A percentile compares a stretch with the other conserved stretches of the same genome.
Evolutionary conservation across 1,284 basidiomycete genomes (phyloP).

Genomic region (Fomes fomentarius): DNA sequence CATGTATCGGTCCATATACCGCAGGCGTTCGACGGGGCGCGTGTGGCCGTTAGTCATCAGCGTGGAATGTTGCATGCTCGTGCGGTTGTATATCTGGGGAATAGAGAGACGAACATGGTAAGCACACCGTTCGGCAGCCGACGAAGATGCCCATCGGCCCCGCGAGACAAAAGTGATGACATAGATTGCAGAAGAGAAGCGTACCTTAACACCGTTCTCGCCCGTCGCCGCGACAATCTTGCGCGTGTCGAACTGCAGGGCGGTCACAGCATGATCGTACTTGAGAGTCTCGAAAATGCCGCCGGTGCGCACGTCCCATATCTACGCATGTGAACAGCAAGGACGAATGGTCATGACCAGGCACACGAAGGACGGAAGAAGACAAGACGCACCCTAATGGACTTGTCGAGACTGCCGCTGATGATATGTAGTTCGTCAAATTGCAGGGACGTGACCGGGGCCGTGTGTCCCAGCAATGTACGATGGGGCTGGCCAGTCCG

Average conservation of each 20-base stretch:
- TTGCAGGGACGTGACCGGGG: constrained; percentile 92
- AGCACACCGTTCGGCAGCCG: constrained; percentile 13
- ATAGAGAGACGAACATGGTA: not conserved
- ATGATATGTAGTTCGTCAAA: constrained; percentile 96
- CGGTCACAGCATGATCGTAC: constrained; percentile 91
- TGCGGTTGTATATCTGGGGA: constrained; percentile 90
- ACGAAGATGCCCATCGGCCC: not conserved
- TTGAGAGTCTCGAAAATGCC: constrained; percentile 86
- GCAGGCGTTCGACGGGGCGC: constrained; percentile 85
- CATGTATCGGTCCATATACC: constrained; percentile 97
- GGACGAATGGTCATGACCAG: constrained; percentile 4
- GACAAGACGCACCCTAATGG: constrained; percentile 70
- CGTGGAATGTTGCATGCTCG: constrained; percentile 86
- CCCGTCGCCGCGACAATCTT: constrained; percentile 95
- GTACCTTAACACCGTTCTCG: constrained; percentile 90
- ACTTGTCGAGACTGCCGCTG: constrained; percentile 92
- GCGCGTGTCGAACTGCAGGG: constrained; percentile 92
- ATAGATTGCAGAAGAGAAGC: constrained; percentile 9
- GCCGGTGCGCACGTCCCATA: constrained; percentile 97
- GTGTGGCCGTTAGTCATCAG: constrained; percentile 91
- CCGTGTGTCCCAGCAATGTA: constrained; percentile 92
- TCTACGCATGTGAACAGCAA: constrained; percentile 47
- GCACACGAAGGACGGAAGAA: not conserved
- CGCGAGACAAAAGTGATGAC: not conserved
- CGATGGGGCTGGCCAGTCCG: constrained; percentile 97